A percentile compares a stretch with the other conserved stretches of the same genome.
These are phyloP conservation scores for Microbotryum scabiosae DNA, from an alignment of 1,284 basidiomycete species.

Conservation along the genomic window DNA sequence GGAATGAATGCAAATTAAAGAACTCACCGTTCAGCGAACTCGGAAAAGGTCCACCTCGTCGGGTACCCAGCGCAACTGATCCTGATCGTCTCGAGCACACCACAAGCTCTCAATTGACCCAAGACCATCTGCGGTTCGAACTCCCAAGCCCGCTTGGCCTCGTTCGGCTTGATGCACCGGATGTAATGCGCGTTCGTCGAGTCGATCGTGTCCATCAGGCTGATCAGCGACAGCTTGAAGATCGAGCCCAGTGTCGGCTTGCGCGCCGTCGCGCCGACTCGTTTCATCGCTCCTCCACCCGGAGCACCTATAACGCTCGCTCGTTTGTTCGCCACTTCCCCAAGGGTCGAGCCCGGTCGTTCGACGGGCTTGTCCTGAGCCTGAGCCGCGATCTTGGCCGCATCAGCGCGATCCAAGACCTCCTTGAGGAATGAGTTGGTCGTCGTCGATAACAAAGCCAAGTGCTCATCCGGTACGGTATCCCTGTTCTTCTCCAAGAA, in stretches of 20 bases:
- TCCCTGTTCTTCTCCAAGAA: slow-evolving; percentile 99
- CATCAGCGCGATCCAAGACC: slow-evolving; percentile 80
- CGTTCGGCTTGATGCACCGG: slow-evolving; percentile 99
- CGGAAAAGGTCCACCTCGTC: slow-evolving; percentile 96
- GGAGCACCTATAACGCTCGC: slow-evolving; percentile 55
- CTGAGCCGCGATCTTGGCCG: slow-evolving; percentile 47
- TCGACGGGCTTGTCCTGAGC: slow-evolving; percentile 26
- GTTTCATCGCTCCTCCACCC: slow-evolving; percentile 44
- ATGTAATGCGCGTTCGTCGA: slow-evolving; percentile 99
- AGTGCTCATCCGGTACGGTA: slow-evolving; percentile 96
- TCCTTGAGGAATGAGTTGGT: slow-evolving; percentile 91
- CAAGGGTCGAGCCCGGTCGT: slow-evolving; percentile 20
- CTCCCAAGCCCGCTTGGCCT: slow-evolving; percentile 92
- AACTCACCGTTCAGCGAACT: slow-evolving; percentile 91
- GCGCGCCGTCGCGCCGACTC: slow-evolving; percentile 59
- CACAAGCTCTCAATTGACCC: slow-evolving; percentile 91
- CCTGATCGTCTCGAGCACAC: slow-evolving; percentile 97
- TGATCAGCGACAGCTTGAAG: slow-evolving; percentile 91
- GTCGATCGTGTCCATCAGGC: slow-evolving; percentile 93
- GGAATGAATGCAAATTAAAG: neutral
- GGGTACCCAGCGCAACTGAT: slow-evolving; percentile 99
- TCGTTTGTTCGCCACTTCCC: slow-evolving; percentile 43
- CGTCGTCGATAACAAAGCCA: slow-evolving; percentile 72
- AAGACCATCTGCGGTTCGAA: slow-evolving; percentile 93
- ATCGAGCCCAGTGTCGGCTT: slow-evolving; percentile 98